These are phyloP conservation scores for Malus sylvestris DNA, from an alignment of 306 rosid species.

Conservation along the genomic window DNA sequence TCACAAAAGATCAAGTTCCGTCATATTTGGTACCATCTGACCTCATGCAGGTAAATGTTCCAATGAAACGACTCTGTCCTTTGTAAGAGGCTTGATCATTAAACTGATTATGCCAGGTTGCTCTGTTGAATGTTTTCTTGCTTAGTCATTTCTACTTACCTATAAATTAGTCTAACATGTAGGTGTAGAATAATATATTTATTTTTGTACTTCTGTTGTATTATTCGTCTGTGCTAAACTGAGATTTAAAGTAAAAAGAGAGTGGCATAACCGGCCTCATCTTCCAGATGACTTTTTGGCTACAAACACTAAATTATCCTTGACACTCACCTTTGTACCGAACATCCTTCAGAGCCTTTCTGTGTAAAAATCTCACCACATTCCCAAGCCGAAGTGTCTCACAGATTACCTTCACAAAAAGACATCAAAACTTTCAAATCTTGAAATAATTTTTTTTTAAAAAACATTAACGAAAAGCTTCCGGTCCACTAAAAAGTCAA, in stretches of 20 bases:
- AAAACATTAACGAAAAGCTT: too few relatives aligned
- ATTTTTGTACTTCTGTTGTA: too few relatives aligned
- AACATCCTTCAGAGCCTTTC: slow-evolving; percentile 84
- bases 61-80: background rate
- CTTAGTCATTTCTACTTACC: too few relatives aligned
- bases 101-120: background rate
- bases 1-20: background rate
- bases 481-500: too few relatives aligned
- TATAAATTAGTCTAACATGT: too few relatives aligned
- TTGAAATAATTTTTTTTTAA: background rate
- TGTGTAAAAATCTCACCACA: slow-evolving; percentile 94
- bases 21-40: background rate
- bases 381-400: slow-evolving; percentile 94
- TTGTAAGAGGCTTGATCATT: background rate
- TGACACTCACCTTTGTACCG: slow-evolving; percentile 61
- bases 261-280: background rate
- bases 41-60: too few relatives aligned
- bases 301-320: slow-evolving; percentile 4
- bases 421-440: background rate
- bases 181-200: too few relatives aligned
- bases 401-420: slow-evolving; percentile 61
- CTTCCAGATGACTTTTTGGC: slow-evolving; percentile 5
- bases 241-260: background rate
- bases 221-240: too few relatives aligned
- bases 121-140: too few relatives aligned